Conservation (phyloP, 2,329 filamentous ascomycete species). For the Cercospora sesami region DNA sequence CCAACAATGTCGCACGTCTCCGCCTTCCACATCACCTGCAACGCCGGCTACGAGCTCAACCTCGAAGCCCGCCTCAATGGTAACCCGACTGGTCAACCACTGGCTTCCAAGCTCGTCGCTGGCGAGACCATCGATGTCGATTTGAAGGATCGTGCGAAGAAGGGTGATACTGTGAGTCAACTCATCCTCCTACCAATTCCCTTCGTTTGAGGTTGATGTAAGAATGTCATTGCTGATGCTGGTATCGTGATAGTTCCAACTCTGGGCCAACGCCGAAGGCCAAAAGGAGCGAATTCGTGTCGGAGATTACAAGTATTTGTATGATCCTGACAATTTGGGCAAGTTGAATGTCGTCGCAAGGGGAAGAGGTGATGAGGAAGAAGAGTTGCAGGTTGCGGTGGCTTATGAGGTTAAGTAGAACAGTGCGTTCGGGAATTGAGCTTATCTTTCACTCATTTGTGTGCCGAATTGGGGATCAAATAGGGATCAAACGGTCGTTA, state of each 20-base stretch:
- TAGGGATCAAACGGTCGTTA: too few relatives aligned
- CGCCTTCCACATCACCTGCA: background rate
- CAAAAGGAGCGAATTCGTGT: background rate
- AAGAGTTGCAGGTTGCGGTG: background rate
- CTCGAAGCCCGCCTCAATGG: constrained; percentile 4
- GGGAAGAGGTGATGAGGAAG: background rate
- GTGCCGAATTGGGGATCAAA: too few relatives aligned
- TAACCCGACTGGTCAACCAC: background rate
- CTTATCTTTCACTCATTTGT: too few relatives aligned
- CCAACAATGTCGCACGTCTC: background rate
- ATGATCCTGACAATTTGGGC: background rate
- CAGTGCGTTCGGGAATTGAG: too few relatives aligned
- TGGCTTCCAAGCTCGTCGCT: background rate
- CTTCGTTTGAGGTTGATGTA: too few relatives aligned
- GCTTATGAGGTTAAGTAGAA: constrained; percentile 2
- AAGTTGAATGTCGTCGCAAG: background rate
- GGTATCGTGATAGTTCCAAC: background rate
- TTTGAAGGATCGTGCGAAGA: background rate
- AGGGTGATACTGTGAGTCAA: background rate
- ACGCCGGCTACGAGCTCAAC: constrained; percentile 4
- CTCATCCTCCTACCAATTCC: too few relatives aligned
- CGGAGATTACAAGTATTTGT: background rate
- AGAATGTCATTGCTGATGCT: too few relatives aligned
- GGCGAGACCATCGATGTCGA: background rate
- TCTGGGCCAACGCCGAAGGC: background rate